phyloP scores from a whole-genome alignment of 495 filamentous ascomycete species.

The Neurospora sublineolata region DNA sequence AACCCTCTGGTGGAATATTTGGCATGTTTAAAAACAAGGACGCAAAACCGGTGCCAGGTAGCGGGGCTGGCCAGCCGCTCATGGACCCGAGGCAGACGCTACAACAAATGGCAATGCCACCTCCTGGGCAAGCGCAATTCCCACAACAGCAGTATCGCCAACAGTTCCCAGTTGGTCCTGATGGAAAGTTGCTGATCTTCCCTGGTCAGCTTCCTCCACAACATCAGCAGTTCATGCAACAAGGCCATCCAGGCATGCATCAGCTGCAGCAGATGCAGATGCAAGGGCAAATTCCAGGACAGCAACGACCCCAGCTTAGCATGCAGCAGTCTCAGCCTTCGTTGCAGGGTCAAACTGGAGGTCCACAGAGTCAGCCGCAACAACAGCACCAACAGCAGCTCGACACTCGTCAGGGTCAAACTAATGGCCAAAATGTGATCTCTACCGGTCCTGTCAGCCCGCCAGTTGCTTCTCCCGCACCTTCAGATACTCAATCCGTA shows the following conservation, averaged over 20 bases:
- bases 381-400: slow-evolving; percentile 3
- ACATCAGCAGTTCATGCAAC: slow-evolving; percentile 3
- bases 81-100: not conserved
- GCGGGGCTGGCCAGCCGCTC: not conserved
- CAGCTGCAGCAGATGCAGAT: not conserved
- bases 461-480: slow-evolving; percentile 3
- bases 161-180: slow-evolving; percentile 14
- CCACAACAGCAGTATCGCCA: slow-evolving; percentile 13
- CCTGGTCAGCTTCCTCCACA: slow-evolving; percentile 14
- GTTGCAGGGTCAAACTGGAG: slow-evolving; percentile 3
- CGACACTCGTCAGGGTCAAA: not conserved
- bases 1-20: slow-evolving; percentile 17
- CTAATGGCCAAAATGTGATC: not conserved
- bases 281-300: not conserved
- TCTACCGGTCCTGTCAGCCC: not conserved
- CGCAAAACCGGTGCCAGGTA: not conserved
- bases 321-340: slow-evolving; percentile 7
- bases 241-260: slow-evolving; percentile 2
- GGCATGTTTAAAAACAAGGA: slow-evolving; percentile 17
- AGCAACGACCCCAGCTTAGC: slow-evolving; percentile 1
- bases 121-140: slow-evolving; percentile 8
- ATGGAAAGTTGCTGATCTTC: slow-evolving; percentile 12
- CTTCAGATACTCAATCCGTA: slow-evolving; percentile 4
- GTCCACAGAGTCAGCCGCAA: not conserved
- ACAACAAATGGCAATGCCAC: slow-evolving; percentile 1